Evolutionary conservation across 2,329 filamentous ascomycete species (phyloP), one percentile per base, ranked within the genome.

Genomic region (Venturia effusa): DNA sequence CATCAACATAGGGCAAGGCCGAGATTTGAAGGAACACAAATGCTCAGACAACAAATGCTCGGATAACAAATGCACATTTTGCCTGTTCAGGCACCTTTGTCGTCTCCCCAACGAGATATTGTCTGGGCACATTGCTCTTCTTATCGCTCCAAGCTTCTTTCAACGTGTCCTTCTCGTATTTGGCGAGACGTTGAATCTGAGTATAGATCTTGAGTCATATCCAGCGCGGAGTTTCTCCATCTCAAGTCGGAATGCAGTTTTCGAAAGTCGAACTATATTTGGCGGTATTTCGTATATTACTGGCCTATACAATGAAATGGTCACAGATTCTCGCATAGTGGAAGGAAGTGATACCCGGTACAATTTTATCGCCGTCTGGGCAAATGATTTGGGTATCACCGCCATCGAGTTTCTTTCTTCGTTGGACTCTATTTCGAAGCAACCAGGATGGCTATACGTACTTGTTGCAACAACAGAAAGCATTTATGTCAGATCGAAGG

Each of bases 11-110:
- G 39, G 11, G 39, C 39, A 41, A 41, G 39, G 39, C 39, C 39
- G 39, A 41, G 39, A 41, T 41, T 41, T 41, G 39, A n/a, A 41
- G 39, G 39, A 41, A 69, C 57, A 68, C 30, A 45, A 69, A 66
- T 11, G 57, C 65, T 22, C 62, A 61, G 30, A 66, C 39, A 59
- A n/a, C n/a, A n/a, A n/a, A n/a, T n/a, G n/a, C n/a, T n/a, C n/a
- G n/a, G n/a, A n/a, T n/a, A n/a, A n/a, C n/a, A n/a, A n/a, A n/a
- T n/a, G n/a, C n/a, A n/a, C n/a, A n/a, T n/a, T n/a, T n/a, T n/a
- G n/a, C n/a, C n/a, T n/a, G n/a, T n/a, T n/a, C n/a, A n/a, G n/a
- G n/a, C n/a, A n/a, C n/a, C n/a, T n/a, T n/a, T n/a, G n/a, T n/a
- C 39, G 39, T 15, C 39, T 41, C 39, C 39, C 39, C 4, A 15